These are phyloP conservation scores for Irpex sp. DNA, from an alignment of 1,284 basidiomycete species.

Conservation along the genomic window DNA sequence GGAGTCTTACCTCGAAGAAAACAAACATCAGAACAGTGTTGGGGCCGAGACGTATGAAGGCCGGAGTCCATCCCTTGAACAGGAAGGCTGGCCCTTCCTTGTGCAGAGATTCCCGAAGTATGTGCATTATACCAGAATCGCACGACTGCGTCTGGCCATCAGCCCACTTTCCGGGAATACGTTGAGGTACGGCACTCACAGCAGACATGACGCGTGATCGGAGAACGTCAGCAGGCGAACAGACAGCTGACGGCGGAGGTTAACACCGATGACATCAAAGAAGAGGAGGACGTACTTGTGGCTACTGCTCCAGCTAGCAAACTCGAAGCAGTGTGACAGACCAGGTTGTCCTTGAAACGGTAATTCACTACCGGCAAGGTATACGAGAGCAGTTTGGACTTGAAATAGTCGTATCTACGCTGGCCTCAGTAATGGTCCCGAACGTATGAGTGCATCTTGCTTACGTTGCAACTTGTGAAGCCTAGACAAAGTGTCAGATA, in stretches of 20 bases:
- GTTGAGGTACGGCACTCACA: constrained; percentile 34
- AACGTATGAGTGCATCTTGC: constrained; percentile 28
- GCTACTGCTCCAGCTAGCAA: constrained; percentile 80
- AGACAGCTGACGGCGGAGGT: constrained; percentile 56
- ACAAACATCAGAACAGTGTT: constrained; percentile 85
- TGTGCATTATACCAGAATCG: constrained; percentile 40
- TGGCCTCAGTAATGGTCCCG: not conserved
- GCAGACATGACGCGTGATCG: constrained; percentile 76
- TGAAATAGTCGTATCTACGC: constrained; percentile 84
- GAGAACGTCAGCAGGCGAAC: constrained; percentile 86
- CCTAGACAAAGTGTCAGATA: constrained; percentile 33
- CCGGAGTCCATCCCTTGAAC: constrained; percentile 88
- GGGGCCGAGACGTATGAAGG: constrained; percentile 80
- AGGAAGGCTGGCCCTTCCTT: constrained; percentile 81
- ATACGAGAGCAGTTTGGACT: constrained; percentile 56
- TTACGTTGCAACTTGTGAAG: constrained; percentile 86
- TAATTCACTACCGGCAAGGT: constrained; percentile 58
- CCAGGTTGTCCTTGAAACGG: constrained; percentile 66
- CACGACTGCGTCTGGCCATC: constrained; percentile 26
- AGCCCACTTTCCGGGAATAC: not conserved
- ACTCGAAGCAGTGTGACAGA: constrained; percentile 64
- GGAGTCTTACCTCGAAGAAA: constrained; percentile 66
- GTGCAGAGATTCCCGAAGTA: constrained; percentile 54
- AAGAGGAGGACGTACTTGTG: constrained; percentile 55
- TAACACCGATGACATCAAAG: constrained; percentile 6